Evolutionary conservation across 768 basidiomycete genomes (phyloP).

Genomic region (Fomitopsis pulvina): DNA sequence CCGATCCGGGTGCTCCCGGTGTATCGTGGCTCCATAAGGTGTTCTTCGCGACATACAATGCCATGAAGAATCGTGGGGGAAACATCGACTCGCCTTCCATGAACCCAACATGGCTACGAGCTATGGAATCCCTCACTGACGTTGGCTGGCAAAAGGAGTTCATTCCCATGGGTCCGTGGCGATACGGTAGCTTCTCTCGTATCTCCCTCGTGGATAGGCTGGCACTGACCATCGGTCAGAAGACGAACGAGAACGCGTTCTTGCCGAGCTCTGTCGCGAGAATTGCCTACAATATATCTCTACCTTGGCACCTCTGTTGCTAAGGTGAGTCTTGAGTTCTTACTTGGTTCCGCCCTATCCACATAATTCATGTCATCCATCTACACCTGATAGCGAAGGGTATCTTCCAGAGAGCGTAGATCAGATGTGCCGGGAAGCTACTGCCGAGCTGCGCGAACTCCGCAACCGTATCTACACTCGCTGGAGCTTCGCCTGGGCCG

Average conservation of each 20-base stretch:
- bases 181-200: conserved; percentile 14
- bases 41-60: conserved; percentile 26
- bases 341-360: neutral
- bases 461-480: conserved; percentile 22
- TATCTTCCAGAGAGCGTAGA: conserved; percentile 25
- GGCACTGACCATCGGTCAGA: conserved; percentile 8
- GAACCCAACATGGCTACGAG: conserved; percentile 23
- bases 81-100: conserved; percentile 21
- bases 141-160: conserved; percentile 26
- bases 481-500: conserved; percentile 29
- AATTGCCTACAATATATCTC: conserved; percentile 23
- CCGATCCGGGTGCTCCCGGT: conserved; percentile 16
- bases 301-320: conserved; percentile 22
- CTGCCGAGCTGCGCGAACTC: conserved; percentile 20
- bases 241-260: conserved; percentile 17
- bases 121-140: conserved; percentile 20
- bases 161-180: conserved; percentile 27
- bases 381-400: conserved; percentile 18
- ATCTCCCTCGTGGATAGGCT: neutral
- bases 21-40: conserved; percentile 24
- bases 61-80: conserved; percentile 25
- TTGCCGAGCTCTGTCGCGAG: conserved; percentile 25
- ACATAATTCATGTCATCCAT: neutral
- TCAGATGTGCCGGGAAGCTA: conserved; percentile 21
- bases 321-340: conserved; percentile 13